phyloP scores from a whole-genome alignment of 108 stramenopile genomes.

The Licmophora abbreviata region DNA sequence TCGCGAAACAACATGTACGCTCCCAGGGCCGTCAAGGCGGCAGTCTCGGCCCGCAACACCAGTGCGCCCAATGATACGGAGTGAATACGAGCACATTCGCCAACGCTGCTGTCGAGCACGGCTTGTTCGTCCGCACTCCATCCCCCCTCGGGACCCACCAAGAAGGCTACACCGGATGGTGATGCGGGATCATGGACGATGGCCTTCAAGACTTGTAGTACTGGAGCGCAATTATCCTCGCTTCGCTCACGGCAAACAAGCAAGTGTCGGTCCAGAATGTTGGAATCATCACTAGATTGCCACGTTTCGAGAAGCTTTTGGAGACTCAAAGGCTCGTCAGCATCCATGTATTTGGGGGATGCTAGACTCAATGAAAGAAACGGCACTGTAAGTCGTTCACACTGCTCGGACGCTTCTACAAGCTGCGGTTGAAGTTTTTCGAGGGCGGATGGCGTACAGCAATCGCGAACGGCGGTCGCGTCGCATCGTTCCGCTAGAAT shows the following conservation, averaged over 20 bases:
- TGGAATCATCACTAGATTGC: constrained; percentile 4
- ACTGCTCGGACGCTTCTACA: constrained; percentile 78
- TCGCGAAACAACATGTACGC: constrained; percentile 25
- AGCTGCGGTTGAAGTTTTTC: constrained; percentile 46
- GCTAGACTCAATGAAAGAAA: neutral
- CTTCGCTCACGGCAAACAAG: constrained; percentile 64
- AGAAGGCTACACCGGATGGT: constrained; percentile 26
- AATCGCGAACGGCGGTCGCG: constrained; percentile 22
- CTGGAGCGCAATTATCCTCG: constrained; percentile 20
- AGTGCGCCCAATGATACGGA: constrained; percentile 56
- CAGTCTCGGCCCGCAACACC: constrained; percentile 74
- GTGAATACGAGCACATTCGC: constrained; percentile 18
- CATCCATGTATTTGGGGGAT: neutral
- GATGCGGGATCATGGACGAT: neutral
- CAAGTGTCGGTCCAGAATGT: constrained; percentile 13
- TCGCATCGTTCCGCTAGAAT: constrained; percentile 34
- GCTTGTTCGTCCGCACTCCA: constrained; percentile 66
- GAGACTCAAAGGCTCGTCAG: neutral
- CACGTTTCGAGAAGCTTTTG: constrained; percentile 4
- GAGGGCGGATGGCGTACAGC: constrained; percentile 12
- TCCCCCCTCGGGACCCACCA: constrained; percentile 82
- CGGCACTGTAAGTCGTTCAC: constrained; percentile 69
- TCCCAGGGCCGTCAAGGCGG: constrained; percentile 51
- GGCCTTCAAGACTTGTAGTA: constrained; percentile 32
- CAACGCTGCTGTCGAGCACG: constrained; percentile 25